Evolutionary conservation across 768 basidiomycete genomes (phyloP), one percentile per base, ranked within the genome.

Genomic region (Agrocybe pediades): DNA sequence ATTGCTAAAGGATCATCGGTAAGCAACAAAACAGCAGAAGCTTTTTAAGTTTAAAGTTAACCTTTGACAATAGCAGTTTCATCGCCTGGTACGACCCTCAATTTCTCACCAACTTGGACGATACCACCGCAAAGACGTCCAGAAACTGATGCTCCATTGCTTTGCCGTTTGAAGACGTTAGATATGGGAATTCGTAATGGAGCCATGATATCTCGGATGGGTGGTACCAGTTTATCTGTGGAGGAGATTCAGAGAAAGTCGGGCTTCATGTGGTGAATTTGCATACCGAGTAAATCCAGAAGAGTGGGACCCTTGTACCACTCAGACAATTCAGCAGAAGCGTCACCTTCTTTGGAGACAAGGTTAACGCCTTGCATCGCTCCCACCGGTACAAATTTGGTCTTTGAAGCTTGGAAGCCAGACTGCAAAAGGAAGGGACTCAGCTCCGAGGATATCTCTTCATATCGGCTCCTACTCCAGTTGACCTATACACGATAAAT

Each of bases 281-380:
- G 46, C 55, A 46, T 57, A 94, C 96, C 95, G 15, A 99, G 74
- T 16, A 87, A 69, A 56, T 95, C 87, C 7, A 94, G 86, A 26
- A 99, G 74, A 0, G 93, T 92, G 16, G 89, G 87, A 0, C 95
- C 95, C 1, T 70, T 71, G 69, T 96, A 98, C 97, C 97, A 99
- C 25, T 71, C 65, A 3, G 72, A 73, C 17, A 95, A 71, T 16
- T 63, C 61, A 40, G 65, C 68, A 3, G 78, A 77, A 20, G 80
- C 78, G 0, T 80, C 71, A 2, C 74, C 76, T 36, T 80, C 75
- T 17, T 77, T 66, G 2, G 75, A 67, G 3, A 82, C 79, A 16
- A 98, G 77, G 64, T 98, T 98, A 20, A 95, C 82, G 0, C 96
- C 97, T 39, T 86, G 79, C 76, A 95, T 90, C 0, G 95, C 97